Evolutionary conservation across 2,329 filamentous ascomycete genomes (phyloP), one percentile per base, ranked within the genome.

Genomic region (Dothistroma pini): DNA sequence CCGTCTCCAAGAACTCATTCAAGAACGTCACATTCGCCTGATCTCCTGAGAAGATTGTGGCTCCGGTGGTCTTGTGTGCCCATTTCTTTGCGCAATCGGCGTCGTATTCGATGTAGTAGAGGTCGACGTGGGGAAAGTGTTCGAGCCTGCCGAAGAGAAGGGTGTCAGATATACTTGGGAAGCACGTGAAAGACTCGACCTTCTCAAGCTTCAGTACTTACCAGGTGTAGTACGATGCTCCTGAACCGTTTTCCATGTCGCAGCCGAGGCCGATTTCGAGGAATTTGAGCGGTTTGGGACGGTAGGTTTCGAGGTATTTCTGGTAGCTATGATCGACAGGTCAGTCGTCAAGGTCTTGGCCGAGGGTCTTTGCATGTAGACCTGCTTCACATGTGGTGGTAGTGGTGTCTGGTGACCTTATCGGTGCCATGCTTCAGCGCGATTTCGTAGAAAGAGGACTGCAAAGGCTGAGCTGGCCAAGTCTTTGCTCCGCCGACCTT

Each of bases 71-170:
- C 22, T 75, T 73, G 52, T 69, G 61, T 6, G 72, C 71, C 71
- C 74, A 77, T 32, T 73, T 72, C 32, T 71, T 62, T 4, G 72
- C 76, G 56, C 77, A 79, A 3, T 61, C 65, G 9, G 63, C 70
- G 58, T 80, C 72, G 58, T 72, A 74, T 54, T 79, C 77, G 60
- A 79, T 77, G 60, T 75, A 78, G 63, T 78, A 78, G 19, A 79
- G 69, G 31, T 79, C 74, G 9, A 79, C 69, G 16, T 73, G 56
- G 0, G 75, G 69, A 41, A 79, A 74, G 58, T 75, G 78, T 34
- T 78, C 75, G 2, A 75, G 70, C 76, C n/a, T n/a, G n/a, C n/a
- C n/a, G n/a, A n/a, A n/a, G n/a, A n/a, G n/a, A n/a, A n/a, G n/a
- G n/a, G n/a, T n/a, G n/a, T n/a, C n/a, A n/a, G n/a, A n/a, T n/a